A percentile compares a stretch with the other conserved stretches of the same genome.
These are phyloP conservation scores for Populus tomentosa DNA, from an alignment of 441 rosid genomes.

Conservation along the genomic window DNA sequence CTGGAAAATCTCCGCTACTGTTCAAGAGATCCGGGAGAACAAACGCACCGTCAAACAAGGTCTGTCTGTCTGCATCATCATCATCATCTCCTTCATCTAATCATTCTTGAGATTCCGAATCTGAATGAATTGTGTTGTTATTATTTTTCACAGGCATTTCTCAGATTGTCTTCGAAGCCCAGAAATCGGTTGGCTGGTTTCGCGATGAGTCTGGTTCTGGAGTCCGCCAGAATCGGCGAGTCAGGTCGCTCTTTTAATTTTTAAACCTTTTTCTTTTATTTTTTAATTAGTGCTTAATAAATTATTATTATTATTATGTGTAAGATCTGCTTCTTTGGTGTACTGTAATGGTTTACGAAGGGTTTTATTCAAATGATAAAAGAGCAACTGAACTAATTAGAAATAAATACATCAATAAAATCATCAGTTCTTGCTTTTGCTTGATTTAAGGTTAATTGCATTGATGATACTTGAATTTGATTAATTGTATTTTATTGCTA, in stretches of 20 bases:
- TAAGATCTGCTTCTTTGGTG: not conserved
- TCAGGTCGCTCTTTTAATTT: conserved; percentile 27
- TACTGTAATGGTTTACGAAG: not conserved
- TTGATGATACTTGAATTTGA: not conserved
- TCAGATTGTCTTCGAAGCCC: conserved; percentile 68
- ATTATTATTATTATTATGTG: too few relatives aligned
- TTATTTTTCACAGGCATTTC: conserved; percentile 44
- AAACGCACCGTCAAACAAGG: conserved; percentile 82
- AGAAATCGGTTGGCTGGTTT: conserved; percentile 78
- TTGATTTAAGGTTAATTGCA: not conserved
- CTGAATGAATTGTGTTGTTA: not conserved
- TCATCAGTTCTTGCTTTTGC: not conserved
- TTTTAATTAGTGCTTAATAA: not conserved
- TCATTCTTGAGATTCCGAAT: not conserved
- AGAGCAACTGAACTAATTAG: not conserved
- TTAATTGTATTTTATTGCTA: not conserved
- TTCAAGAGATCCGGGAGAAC: conserved; percentile 81
- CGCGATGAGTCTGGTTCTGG: conserved; percentile 64
- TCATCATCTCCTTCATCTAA: not conserved
- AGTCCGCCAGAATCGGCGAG: conserved; percentile 15
- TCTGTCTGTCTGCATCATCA: not conserved
- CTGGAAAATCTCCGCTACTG: conserved; percentile 91
- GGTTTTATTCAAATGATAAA: not conserved
- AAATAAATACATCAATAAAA: too few relatives aligned
- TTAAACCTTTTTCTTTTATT: not conserved